Evolutionary conservation across 2,329 filamentous ascomycete species (phyloP), one percentile per base, ranked within the genome.

Genomic region (Coleophoma eucalyptorum): DNA sequence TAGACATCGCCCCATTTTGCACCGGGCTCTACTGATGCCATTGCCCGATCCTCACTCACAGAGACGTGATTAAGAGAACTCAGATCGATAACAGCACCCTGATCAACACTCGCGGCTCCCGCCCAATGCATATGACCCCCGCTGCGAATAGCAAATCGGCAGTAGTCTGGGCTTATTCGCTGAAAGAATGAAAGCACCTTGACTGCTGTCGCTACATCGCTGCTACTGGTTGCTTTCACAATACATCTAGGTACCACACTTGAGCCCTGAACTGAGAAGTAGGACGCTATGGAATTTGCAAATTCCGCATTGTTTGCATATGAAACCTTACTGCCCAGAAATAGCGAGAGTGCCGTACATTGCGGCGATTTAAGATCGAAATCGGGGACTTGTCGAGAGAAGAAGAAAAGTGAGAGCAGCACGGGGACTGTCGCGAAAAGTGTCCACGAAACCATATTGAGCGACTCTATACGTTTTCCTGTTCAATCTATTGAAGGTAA

Each of bases 101-200:
- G 72, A 12, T 71, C 62, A 46, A 76, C 81, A 2, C 33, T 53
- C 6, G 78, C 70, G 38, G 73, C 75, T 53, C 74, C 72, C 16
- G 75, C 70, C 58, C 80, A 79, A 4, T 77, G 74, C 47, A 75
- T 77, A 64, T 83, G 79, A 0, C 80, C 80, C 19, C 79, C 80
- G 6, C 75, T 76, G 55, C 79, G 78, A 55, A 80, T 63, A 5
- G 79, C 78, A 56, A 83, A 83, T 38, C 61, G 57, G 61, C 65
- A 67, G 43, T 66, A 55, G n/a, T 32, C 31, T 4, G 49, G 20
- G 5, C 42, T 44, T 31, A 46, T 40, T 16, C 41, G 21, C 26
- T 42, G 48, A 15, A 50, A 12, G 26, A 41, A 32, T 8, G 21
- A 26, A 12, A 48, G 26, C 16, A 44, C 43, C 32, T 42, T 35